A percentile compares a stretch with the other conserved stretches of the same genome.
phyloP scores from a whole-genome alignment of 441 rosid genomes.

The Hura crepitans region DNA sequence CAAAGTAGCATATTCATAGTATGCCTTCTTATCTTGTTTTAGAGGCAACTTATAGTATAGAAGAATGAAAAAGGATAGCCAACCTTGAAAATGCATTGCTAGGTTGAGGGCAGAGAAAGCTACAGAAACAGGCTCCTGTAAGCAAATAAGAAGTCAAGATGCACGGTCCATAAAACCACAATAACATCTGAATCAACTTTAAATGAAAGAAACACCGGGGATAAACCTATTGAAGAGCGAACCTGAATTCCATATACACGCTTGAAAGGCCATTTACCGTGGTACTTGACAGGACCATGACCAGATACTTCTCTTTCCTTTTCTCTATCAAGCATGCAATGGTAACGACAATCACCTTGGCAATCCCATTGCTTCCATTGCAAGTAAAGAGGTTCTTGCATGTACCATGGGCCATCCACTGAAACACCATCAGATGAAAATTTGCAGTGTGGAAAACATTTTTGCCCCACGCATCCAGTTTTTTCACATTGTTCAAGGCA shows the following conservation, averaged over 20 bases:
- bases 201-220: conserved; percentile 4
- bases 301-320: conserved; percentile 55
- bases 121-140: conserved; percentile 83
- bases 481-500: conserved; percentile 25
- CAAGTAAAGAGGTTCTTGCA: conserved; percentile 72
- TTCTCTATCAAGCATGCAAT: conserved; percentile 78
- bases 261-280: conserved; percentile 91
- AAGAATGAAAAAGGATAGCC: conserved; percentile 80
- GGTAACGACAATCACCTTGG: conserved; percentile 74
- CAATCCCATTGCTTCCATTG: conserved; percentile 80
- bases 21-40: conserved; percentile 52
- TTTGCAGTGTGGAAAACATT: conserved; percentile 70
- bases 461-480: conserved; percentile 32
- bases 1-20: conserved; percentile 61
- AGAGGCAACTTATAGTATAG: conserved; percentile 62
- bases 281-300: conserved; percentile 64
- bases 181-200: not conserved
- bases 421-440: conserved; percentile 45
- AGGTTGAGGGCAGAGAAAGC: conserved; percentile 80
- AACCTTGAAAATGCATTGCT: conserved; percentile 79
- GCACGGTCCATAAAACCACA: conserved; percentile 2
- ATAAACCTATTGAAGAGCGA: conserved; percentile 34
- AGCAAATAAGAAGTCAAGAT: conserved; percentile 22
- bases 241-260: conserved; percentile 84
- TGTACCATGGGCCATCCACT: conserved; percentile 62